A percentile compares a stretch with the other conserved stretches of the same genome.
Conservation (phyloP, 192 early-diverging fungal genomes). For the Allomyces macrogynus region DNA sequence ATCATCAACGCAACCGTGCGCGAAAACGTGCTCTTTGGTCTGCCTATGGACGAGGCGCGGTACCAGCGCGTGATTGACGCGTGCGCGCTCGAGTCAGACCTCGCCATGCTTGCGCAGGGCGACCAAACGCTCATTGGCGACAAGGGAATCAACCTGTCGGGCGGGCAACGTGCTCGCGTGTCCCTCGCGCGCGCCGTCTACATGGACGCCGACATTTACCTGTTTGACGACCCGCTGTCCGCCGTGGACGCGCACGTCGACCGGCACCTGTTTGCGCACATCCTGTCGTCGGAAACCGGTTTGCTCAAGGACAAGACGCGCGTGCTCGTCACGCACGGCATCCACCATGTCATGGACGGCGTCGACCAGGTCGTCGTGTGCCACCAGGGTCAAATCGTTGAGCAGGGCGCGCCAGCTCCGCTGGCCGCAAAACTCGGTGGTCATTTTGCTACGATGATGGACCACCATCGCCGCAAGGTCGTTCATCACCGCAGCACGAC, state of each 20-base stretch:
- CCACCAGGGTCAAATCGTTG: constrained; percentile 15
- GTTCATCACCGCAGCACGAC: too few relatives aligned
- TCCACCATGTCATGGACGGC: constrained; percentile 22
- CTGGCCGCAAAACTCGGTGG: too few relatives aligned
- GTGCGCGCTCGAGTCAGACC: constrained; percentile 38
- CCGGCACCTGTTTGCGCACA: neutral
- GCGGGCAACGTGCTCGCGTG: constrained; percentile 13
- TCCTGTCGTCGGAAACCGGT: constrained; percentile 9
- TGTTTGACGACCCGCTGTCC: constrained; percentile 3
- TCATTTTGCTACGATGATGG: too few relatives aligned
- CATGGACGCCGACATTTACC: neutral
- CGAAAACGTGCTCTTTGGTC: constrained; percentile 58
- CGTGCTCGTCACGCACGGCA: constrained; percentile 35
- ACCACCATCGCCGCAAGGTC: too few relatives aligned
- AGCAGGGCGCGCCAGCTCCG: neutral
- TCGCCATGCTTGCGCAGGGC: constrained; percentile 27
- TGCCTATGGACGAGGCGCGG: constrained; percentile 18
- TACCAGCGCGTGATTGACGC: constrained; percentile 32
- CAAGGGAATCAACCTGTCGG: constrained; percentile 13
- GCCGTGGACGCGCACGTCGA: constrained; percentile 2
- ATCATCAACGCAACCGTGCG: constrained; percentile 36
- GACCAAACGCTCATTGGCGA: constrained; percentile 34
- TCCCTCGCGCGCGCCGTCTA: constrained; percentile 6
- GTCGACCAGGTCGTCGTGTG: constrained; percentile 25
- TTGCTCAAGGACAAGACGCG: constrained; percentile 28